These are phyloP conservation scores for Mucor plumbeus DNA, from an alignment of 371 early-diverging fungal genomes.

Conservation along the genomic window DNA sequence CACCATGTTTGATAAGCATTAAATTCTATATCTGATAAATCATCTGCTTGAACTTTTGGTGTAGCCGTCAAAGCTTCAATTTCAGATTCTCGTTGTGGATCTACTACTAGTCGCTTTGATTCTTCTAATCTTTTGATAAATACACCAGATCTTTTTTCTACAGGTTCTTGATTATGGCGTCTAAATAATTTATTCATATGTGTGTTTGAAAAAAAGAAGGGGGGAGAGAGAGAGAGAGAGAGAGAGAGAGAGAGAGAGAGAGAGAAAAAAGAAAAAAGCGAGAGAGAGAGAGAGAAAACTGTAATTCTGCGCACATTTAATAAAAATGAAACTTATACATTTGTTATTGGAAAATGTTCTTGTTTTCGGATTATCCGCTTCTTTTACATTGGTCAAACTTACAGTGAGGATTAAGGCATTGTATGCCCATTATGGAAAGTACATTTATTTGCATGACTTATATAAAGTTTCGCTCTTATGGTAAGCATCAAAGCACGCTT, in stretches of 20 bases:
- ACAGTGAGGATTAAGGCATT: background rate
- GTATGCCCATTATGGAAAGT: background rate
- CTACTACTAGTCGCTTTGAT: background rate
- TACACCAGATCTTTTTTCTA: conserved; percentile 3
- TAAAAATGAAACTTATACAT: background rate
- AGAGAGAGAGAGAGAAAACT: background rate
- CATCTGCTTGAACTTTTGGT: conserved; percentile 39
- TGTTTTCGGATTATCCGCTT: background rate
- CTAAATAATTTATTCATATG: conserved; percentile 1
- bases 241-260: background rate
- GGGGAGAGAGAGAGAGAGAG: background rate
- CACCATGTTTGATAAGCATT: conserved; percentile 49
- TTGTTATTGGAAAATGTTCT: too few species aligned
- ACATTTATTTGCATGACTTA: background rate
- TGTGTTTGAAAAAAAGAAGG: background rate
- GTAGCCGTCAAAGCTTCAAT: conserved; percentile 11
- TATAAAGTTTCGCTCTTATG: background rate
- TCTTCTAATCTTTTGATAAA: background rate
- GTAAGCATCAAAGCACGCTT: too few species aligned
- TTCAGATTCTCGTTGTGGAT: background rate
- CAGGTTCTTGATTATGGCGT: background rate
- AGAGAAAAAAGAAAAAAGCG: background rate
- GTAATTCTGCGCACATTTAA: conserved; percentile 1
- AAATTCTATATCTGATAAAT: conserved; percentile 69
- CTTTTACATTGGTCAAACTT: background rate